A percentile compares a stretch with the other conserved stretches of the same genome.
Evolutionary conservation across 768 basidiomycete genomes (phyloP).

Genomic region (Porphyrellus cyaneotinctus): DNA sequence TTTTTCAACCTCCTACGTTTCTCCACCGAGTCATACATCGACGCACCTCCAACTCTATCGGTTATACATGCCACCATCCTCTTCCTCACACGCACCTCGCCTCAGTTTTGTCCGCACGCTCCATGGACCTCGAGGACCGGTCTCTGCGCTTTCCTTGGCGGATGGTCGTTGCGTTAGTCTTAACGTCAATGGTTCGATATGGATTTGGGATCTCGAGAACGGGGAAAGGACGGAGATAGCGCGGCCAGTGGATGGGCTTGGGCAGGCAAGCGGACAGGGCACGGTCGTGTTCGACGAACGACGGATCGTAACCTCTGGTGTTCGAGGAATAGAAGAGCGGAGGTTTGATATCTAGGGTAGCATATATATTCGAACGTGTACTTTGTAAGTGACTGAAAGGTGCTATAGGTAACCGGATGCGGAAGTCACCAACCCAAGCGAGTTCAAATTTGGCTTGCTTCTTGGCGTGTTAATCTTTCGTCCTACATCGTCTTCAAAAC

Average conservation of each 20-base stretch:
- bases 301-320: constrained; percentile 52
- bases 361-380: background rate
- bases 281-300: constrained; percentile 71
- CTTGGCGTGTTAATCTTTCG: too few species aligned
- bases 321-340: constrained; percentile 32
- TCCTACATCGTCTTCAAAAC: too few species aligned
- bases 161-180: constrained; percentile 82
- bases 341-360: constrained; percentile 32
- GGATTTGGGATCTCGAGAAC: constrained; percentile 84
- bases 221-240: constrained; percentile 37
- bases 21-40: constrained; percentile 42
- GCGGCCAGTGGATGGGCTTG: constrained; percentile 33
- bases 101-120: constrained; percentile 69
- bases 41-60: constrained; percentile 72
- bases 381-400: too few species aligned
- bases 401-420: too few species aligned
- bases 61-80: constrained; percentile 51
- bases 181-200: constrained; percentile 65
- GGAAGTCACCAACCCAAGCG: too few species aligned
- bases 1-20: constrained; percentile 26
- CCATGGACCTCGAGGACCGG: constrained; percentile 63
- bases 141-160: constrained; percentile 65
- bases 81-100: constrained; percentile 54
- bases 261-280: constrained; percentile 27
- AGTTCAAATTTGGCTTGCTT: too few species aligned